phyloP scores from a whole-genome alignment of 768 basidiomycete genomes.

The Phylloporus rhodoxanthus region DNA sequence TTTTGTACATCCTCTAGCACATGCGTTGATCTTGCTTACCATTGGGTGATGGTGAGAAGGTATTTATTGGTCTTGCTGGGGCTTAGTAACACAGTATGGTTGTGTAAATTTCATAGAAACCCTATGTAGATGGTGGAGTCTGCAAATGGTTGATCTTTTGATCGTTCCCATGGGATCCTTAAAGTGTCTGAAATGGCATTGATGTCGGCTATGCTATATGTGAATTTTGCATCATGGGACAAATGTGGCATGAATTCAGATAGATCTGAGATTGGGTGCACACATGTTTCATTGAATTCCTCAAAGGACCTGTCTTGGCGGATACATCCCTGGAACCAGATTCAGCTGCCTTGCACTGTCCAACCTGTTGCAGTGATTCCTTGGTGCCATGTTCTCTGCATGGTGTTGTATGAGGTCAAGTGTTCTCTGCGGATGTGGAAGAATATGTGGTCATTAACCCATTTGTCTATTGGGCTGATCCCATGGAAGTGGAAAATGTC shows the following conservation, averaged over 20 bases:
- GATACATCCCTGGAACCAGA: background rate
- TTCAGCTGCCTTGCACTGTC: background rate
- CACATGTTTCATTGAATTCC: background rate
- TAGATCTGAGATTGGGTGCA: background rate
- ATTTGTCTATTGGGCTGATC: background rate
- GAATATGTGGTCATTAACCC: background rate
- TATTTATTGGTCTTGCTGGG: background rate
- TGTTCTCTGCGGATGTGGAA: background rate
- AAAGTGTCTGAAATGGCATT: background rate
- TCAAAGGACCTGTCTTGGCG: background rate
- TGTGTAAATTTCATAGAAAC: background rate
- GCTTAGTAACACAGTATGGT: background rate
- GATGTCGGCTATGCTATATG: background rate
- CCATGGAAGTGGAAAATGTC: background rate
- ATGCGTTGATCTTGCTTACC: background rate
- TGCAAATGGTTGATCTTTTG: background rate
- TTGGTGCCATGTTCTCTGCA: background rate
- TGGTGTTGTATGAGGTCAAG: background rate
- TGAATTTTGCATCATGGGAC: background rate
- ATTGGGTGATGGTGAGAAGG: background rate
- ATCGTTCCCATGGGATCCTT: background rate
- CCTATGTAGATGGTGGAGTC: background rate
- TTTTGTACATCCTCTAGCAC: background rate
- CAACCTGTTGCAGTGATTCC: no score
- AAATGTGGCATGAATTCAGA: no score